A percentile compares a stretch with the other conserved stretches of the same genome.
Conservation (phyloP, 2,329 filamentous ascomycete species). For the Penicillium janthinellum region DNA sequence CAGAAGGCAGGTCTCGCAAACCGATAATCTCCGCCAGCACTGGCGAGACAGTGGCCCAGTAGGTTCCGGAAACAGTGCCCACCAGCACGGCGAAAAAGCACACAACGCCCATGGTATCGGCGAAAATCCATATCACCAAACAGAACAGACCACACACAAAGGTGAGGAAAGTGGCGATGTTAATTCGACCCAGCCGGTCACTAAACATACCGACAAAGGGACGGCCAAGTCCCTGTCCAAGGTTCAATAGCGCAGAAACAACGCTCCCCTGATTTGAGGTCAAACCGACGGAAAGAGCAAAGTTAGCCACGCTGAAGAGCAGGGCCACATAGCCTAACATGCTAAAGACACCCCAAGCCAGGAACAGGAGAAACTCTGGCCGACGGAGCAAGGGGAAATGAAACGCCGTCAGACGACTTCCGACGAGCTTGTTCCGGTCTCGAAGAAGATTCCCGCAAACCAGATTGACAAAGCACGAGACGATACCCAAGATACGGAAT, state of each 20-base stretch:
- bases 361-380: constrained; percentile 59
- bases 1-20: constrained; percentile 58
- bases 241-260: constrained; percentile 64
- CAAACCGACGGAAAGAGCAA: constrained; percentile 61
- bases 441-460: constrained; percentile 56
- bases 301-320: constrained; percentile 65
- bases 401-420: constrained; percentile 55
- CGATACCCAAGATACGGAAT: constrained; percentile 61
- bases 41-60: constrained; percentile 61
- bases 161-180: constrained; percentile 60
- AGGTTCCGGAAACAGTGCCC: constrained; percentile 62
- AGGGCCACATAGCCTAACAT: constrained; percentile 68
- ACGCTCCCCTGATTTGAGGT: constrained; percentile 61
- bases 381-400: constrained; percentile 56
- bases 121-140: constrained; percentile 63
- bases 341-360: constrained; percentile 61
- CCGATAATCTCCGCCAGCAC: constrained; percentile 65
- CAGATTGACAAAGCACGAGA: constrained; percentile 56
- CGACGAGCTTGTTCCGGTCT: constrained; percentile 61
- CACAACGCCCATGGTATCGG: constrained; percentile 59
- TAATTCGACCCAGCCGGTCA: constrained; percentile 63
- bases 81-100: constrained; percentile 61
- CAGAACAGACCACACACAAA: constrained; percentile 59
- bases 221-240: constrained; percentile 60
- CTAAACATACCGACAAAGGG: constrained; percentile 65